phyloP scores from a whole-genome alignment of 1,284 basidiomycete genomes.

The Melampsora larici-populina region DNA sequence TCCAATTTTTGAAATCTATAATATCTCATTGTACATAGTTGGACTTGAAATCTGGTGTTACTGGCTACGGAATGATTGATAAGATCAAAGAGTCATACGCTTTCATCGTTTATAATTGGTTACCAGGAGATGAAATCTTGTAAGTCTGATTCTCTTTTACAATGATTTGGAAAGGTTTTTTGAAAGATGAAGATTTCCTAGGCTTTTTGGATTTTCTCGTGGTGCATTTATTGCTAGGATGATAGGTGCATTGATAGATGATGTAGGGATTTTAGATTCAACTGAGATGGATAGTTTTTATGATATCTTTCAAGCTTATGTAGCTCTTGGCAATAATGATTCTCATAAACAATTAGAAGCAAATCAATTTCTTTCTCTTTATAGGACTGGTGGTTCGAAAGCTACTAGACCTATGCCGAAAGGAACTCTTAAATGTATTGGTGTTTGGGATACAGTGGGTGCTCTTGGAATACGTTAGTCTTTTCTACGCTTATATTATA shows the following conservation, averaged over 20 bases:
- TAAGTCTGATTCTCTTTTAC: background rate
- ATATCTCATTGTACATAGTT: background rate
- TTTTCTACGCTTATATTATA: background rate
- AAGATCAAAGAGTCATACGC: constrained; percentile 45
- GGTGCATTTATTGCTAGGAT: constrained; percentile 44
- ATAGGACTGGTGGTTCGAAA: constrained; percentile 22
- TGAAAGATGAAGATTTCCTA: background rate
- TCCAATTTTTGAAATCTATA: background rate
- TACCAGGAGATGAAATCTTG: constrained; percentile 46
- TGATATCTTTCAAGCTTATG: constrained; percentile 41
- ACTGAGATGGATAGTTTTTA: constrained; percentile 42
- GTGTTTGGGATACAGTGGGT: constrained; percentile 42
- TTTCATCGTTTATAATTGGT: constrained; percentile 45
- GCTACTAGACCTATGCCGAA: constrained; percentile 3
- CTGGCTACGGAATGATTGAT: constrained; percentile 45
- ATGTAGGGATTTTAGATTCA: constrained; percentile 41
- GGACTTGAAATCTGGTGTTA: constrained; percentile 32
- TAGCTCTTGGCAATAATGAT: constrained; percentile 17
- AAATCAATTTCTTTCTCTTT: constrained; percentile 26
- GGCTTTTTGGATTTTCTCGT: constrained; percentile 43
- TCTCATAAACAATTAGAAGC: constrained; percentile 6
- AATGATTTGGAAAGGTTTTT: too few species aligned
- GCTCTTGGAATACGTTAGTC: constrained; percentile 36
- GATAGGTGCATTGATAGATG: constrained; percentile 41
- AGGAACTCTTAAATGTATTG: constrained; percentile 35